Evolutionary conservation across 768 basidiomycete genomes (phyloP), one percentile per base, ranked within the genome.

Genomic region (Trametopsis cervina): DNA sequence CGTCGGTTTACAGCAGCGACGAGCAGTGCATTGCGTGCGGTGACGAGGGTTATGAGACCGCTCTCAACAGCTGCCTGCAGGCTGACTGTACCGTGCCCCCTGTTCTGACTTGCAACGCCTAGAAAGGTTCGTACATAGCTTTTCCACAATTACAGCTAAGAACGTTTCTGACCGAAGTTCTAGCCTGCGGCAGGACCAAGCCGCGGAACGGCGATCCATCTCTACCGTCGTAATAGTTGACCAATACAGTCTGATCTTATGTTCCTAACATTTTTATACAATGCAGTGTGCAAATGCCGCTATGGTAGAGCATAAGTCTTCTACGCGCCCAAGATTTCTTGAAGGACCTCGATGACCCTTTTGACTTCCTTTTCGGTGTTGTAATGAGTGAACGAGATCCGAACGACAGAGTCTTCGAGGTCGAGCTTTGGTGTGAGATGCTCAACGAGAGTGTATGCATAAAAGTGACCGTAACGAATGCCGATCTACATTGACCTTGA

Each of bases 321-420:
- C n/a, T n/a, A n/a, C n/a, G n/a, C n/a, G n/a, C n/a, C 67, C 12
- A 85, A 59, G 20, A 77, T 65, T 52, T 78, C 76, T 51, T 76
- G 71, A 46, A 85, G 59, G 40, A 80, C 63, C 0, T 64, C 64
- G 24, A 87, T 72, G 52, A 89, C 80, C 56, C 54, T 67, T 46
- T 78, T 62, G 1, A 86, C 84, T 56, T 89, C 85, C 49, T 79
- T 74, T 2, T 83, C 67, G 0, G 87, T 89, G 57, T 89, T 88
- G 56, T 89, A 87, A 55, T 89, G 88, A 20, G 87, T 84, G 22
- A 89, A 61, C 1, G 85, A 87, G 46, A 89, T 78, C 3, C 88
- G 75, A 18, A 88, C 81, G 2, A 85, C 80, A 0, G 79, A 85
- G 50, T 88, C 85, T 0, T 73, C 69, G 0, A 70, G 60, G 55